Percentiles rank a stretch among this genome's conserved stretches.
These are phyloP conservation scores for Aspergillus hancockii DNA, from an alignment of 495 filamentous ascomycete species.

Conservation along the genomic window DNA sequence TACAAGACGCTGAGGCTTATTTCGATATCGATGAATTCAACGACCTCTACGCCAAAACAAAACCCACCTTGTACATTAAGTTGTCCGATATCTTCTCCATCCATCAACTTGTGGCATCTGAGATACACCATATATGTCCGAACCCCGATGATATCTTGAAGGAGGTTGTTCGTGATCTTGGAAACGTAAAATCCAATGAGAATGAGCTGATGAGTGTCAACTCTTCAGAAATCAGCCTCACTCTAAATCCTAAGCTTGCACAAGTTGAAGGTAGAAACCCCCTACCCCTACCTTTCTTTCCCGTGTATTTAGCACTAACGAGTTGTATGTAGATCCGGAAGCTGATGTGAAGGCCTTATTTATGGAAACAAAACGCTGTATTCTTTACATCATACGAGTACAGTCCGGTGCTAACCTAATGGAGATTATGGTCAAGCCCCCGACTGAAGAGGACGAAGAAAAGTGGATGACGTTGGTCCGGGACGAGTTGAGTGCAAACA, in stretches of 20 bases:
- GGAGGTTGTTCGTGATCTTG: conserved; percentile 89
- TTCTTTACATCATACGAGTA: conserved; percentile 96
- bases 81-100: conserved; percentile 97
- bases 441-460: conserved; percentile 81
- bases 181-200: conserved; percentile 93
- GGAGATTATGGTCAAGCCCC: conserved; percentile 92
- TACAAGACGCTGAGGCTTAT: conserved; percentile 81
- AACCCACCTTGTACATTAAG: conserved; percentile 97
- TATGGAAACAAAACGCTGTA: conserved; percentile 96
- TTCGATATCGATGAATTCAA: conserved; percentile 99
- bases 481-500: conserved; percentile 76
- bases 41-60: conserved; percentile 91
- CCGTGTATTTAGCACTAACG: conserved; percentile 16
- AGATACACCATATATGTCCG: conserved; percentile 74
- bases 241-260: conserved; percentile 87
- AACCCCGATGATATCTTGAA: conserved; percentile 83
- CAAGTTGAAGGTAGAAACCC: conserved; percentile 68
- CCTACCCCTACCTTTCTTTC: neutral
- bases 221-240: conserved; percentile 87
- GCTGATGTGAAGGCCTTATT: conserved; percentile 88
- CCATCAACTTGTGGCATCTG: conserved; percentile 80
- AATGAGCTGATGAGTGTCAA: conserved; percentile 85
- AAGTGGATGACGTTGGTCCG: conserved; percentile 79
- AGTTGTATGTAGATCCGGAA: conserved; percentile 66
- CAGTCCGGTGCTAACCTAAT: conserved; percentile 90